Percentiles rank a stretch among this genome's conserved stretches.
Evolutionary conservation across 129 eudicot genomes (phyloP).

Genomic region (Lactuca saligna): DNA sequence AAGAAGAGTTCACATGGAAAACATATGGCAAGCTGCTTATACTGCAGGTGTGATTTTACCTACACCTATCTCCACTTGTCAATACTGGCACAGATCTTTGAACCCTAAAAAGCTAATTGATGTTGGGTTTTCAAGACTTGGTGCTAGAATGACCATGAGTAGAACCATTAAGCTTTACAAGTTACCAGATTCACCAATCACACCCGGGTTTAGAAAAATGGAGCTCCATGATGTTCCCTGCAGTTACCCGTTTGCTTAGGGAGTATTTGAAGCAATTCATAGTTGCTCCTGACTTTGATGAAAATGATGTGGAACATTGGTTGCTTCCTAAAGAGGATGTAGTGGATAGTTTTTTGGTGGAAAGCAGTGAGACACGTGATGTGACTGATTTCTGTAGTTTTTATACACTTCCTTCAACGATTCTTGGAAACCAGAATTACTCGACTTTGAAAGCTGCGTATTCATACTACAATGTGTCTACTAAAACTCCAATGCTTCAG

Average conservation of each 20-base stretch:
- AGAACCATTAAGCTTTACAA: slow-evolving; percentile 60
- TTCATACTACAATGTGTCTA: slow-evolving; percentile 56
- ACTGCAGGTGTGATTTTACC: slow-evolving; percentile 66
- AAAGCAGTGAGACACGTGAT: slow-evolving; percentile 49
- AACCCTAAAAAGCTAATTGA: slow-evolving; percentile 63
- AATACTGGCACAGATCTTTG: slow-evolving; percentile 62
- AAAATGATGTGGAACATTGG: slow-evolving; percentile 66
- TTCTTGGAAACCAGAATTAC: slow-evolving; percentile 53
- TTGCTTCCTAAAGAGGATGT: slow-evolving; percentile 58
- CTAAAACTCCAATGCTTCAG: slow-evolving; percentile 56
- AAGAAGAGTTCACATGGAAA: slow-evolving; percentile 61
- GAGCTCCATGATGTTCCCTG: slow-evolving; percentile 66
- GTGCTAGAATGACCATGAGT: slow-evolving; percentile 66
- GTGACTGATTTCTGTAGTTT: slow-evolving; percentile 63
- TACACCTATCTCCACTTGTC: slow-evolving; percentile 54
- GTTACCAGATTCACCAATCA: slow-evolving; percentile 49
- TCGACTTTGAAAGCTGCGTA: slow-evolving; percentile 58
- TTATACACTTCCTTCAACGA: slow-evolving; percentile 55
- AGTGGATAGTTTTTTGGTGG: slow-evolving; percentile 56
- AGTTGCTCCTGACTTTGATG: slow-evolving; percentile 61
- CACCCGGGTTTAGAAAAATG: slow-evolving; percentile 63
- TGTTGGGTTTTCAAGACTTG: slow-evolving; percentile 68
- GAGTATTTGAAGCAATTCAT: slow-evolving; percentile 43
- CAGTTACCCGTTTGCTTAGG: slow-evolving; percentile 52
- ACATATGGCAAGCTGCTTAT: slow-evolving; percentile 68